A percentile compares a stretch with the other conserved stretches of the same genome.
phyloP scores from a whole-genome alignment of 106 monocot species.

The Dendrobium catenatum region DNA sequence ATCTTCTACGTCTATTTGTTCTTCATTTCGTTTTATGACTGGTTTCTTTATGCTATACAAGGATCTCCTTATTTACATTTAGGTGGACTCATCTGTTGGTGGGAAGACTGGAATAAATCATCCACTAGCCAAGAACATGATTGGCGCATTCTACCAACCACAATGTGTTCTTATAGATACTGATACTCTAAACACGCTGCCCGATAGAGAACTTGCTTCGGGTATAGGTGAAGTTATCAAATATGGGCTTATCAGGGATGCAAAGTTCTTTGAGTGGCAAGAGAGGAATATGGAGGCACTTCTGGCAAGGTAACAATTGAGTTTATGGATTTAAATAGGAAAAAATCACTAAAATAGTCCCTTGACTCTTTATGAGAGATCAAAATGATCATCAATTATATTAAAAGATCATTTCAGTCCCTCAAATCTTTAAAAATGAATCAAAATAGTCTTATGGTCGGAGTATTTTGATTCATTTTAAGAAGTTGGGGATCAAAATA shows the following conservation, averaged over 20 bases:
- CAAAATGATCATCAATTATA: no score
- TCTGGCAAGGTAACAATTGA: constrained; percentile 51
- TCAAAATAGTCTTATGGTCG: no score
- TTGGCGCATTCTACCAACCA: constrained; percentile 97
- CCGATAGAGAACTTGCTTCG: constrained; percentile 83
- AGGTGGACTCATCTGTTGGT: constrained; percentile 99
- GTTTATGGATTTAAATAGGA: background rate
- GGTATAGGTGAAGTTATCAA: constrained; percentile 94
- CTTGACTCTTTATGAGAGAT: no score
- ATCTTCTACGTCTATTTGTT: background rate
- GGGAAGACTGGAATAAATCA: constrained; percentile 99
- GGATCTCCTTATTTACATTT: background rate
- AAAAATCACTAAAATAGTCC: no score
- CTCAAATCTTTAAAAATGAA: no score
- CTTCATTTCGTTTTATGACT: background rate
- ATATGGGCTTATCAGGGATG: constrained; percentile 95
- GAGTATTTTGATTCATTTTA: no score
- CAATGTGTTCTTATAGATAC: constrained; percentile 95
- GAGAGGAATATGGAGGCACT: constrained; percentile 93
- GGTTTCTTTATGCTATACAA: background rate
- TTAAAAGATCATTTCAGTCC: no score
- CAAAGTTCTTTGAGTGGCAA: constrained; percentile 95
- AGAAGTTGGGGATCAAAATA: no score
- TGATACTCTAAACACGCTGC: constrained; percentile 85
- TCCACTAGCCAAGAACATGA: constrained; percentile 90